Evolutionary conservation across 306 rosid species (phyloP), one percentile per base, ranked within the genome.

Genomic region (Gynostemma pentaphyllum): DNA sequence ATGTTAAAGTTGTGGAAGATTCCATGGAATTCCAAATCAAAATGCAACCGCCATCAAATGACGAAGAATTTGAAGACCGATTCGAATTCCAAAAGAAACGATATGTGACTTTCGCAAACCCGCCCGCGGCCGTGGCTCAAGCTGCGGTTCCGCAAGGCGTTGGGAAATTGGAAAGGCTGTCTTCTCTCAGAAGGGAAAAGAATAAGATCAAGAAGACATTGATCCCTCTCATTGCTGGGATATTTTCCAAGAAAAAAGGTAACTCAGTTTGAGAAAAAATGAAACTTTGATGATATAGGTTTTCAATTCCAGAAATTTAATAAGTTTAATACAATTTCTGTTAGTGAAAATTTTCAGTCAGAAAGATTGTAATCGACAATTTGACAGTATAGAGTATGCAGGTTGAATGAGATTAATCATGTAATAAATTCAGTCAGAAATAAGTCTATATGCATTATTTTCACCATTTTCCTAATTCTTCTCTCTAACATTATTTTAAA

Each of bases 51-150:
- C 0, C 11, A 9, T 64, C 70, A 15, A 52, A 24, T 65, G 62
- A 4, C 76, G 65, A 9, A 76, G n/a, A n/a, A n/a, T 70, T 27
- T 83, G 53, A 16, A 21, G 69, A 44, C 63, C 64, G 41, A 2
- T 11, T 70, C 72, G 96, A 88, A 50, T 88, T 88, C 28, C 96
- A 92, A 39, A 92, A 88, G 86, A 88, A 84, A 73, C 81, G 96
- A 71, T 92, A 88, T 12, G 96, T 92, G 64, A 86, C 96, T 41
- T 60, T 60, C 64, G 96, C 94, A 9, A 83, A 88, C 32, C 66
- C 66, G 1, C 66, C 66, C 0, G 23, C 36, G 7, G 66, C 66
- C 32, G 66, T 36, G 0, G 7, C 48, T 7, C 48, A 40, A 5
- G 76, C 74, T 9, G 21, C 67, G 52, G 21, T 76, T 18, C 88